Percentiles rank a stretch among this genome's conserved stretches.
Evolutionary conservation across 352 stramenopile species (phyloP).

Genomic region (Pythium sp.): DNA sequence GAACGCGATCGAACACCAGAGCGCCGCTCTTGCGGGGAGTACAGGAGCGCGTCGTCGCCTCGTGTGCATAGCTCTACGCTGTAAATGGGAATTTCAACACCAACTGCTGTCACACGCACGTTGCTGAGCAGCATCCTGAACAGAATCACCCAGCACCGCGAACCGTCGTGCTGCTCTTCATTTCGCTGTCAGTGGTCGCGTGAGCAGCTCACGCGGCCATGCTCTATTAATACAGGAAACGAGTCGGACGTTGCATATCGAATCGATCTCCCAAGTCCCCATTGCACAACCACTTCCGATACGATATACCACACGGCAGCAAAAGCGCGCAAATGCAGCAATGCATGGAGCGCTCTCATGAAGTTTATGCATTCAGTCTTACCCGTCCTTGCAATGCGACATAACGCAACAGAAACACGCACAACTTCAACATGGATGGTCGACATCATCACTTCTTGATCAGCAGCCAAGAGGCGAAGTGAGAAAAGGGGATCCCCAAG

Average conservation of each 20-base stretch:
- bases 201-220: neutral
- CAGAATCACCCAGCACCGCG: neutral
- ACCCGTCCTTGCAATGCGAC: neutral
- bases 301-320: neutral
- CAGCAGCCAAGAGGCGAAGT: neutral
- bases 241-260: too few relatives aligned
- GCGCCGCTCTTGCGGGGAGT: neutral
- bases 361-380: neutral
- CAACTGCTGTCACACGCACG: neutral
- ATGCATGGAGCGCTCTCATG: neutral
- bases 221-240: neutral
- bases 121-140: neutral
- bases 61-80: neutral
- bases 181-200: neutral
- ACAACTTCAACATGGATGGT: conserved; percentile 10
- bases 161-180: neutral
- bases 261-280: too few relatives aligned
- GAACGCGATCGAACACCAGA: neutral
- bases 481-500: neutral
- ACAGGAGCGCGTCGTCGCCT: neutral
- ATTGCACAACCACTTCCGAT: too few relatives aligned
- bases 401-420: neutral
- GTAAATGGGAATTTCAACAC: neutral
- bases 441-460: neutral
- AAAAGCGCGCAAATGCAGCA: neutral